Percentiles rank a stretch among this genome's conserved stretches.
These are phyloP conservation scores for Cercospora janseana DNA, from an alignment of 2,329 filamentous ascomycete genomes.

Conservation along the genomic window DNA sequence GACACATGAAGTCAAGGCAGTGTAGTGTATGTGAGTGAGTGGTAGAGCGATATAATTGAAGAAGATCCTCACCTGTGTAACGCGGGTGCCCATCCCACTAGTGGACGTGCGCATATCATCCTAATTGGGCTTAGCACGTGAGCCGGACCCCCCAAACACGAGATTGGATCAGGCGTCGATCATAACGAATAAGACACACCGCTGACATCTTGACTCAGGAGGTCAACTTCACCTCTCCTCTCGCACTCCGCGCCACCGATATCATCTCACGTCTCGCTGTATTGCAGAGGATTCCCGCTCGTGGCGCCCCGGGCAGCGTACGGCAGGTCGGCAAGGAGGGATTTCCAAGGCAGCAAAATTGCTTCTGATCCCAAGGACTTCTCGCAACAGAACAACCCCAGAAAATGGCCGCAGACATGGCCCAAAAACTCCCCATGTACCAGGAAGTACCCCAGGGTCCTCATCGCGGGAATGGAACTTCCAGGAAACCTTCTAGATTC, in stretches of 20 bases:
- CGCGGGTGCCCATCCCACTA: no score
- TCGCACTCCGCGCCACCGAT: constrained; percentile 4
- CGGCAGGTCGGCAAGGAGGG: not conserved
- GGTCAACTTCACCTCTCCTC: constrained; percentile 3
- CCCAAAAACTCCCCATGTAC: constrained; percentile 6
- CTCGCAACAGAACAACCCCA: not conserved
- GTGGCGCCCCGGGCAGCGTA: no score
- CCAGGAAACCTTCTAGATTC: not conserved
- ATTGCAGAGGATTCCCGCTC: no score
- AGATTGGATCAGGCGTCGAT: constrained; percentile 8
- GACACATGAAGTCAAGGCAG: not conserved
- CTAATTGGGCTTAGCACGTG: not conserved
- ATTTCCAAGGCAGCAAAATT: not conserved
- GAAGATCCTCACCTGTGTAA: no score
- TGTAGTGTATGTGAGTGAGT: not conserved
- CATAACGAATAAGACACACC: constrained; percentile 2
- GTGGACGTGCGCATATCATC: not conserved
- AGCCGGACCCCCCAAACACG: constrained; percentile 2
- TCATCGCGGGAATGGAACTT: not conserved
- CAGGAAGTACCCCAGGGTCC: not conserved
- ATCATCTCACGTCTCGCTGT: not conserved
- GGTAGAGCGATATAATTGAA: no score
- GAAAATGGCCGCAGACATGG: not conserved
- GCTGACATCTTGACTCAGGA: not conserved
- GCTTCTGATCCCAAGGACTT: not conserved